Conservation (phyloP, 2,329 filamentous ascomycete species). For the Zopfia rhizophila region DNA sequence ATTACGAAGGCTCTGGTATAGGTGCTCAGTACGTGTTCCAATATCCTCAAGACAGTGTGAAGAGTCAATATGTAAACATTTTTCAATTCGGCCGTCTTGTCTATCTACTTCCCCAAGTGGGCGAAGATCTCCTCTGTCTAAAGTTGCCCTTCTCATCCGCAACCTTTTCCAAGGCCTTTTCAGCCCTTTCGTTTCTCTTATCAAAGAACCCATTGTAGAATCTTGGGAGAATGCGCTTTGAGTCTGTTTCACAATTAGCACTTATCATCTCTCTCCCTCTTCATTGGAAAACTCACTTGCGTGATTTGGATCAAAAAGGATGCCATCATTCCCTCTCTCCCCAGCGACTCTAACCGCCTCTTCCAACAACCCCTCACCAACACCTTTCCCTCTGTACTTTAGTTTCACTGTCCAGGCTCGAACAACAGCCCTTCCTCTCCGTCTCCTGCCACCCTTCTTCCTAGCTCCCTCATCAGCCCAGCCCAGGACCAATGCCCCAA, state of each 20-base stretch:
- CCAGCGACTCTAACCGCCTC: constrained; percentile 76
- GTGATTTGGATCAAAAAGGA: constrained; percentile 81
- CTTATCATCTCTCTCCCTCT: not conserved
- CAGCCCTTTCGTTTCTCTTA: constrained; percentile 45
- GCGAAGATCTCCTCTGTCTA: constrained; percentile 47
- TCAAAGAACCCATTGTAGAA: constrained; percentile 49
- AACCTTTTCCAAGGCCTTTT: constrained; percentile 50
- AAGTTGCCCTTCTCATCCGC: constrained; percentile 52
- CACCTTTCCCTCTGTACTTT: constrained; percentile 74
- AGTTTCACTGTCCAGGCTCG: constrained; percentile 83
- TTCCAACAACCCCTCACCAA: constrained; percentile 77
- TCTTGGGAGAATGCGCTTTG: constrained; percentile 43
- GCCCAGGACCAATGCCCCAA: constrained; percentile 76
- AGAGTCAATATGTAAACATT: no score
- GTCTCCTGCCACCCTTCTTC: constrained; percentile 55
- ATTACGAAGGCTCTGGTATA: no score
- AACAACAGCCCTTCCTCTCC: constrained; percentile 75
- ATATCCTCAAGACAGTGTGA: no score
- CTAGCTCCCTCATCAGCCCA: constrained; percentile 64
- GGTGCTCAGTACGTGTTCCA: no score
- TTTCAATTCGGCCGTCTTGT: constrained; percentile 1
- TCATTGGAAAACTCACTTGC: constrained; percentile 68
- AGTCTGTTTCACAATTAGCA: constrained; percentile 39
- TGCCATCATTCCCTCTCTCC: constrained; percentile 73
- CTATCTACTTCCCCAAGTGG: constrained; percentile 51